These are phyloP conservation scores for Penicillium turbatum DNA, from an alignment of 495 filamentous ascomycete species.

Conservation along the genomic window DNA sequence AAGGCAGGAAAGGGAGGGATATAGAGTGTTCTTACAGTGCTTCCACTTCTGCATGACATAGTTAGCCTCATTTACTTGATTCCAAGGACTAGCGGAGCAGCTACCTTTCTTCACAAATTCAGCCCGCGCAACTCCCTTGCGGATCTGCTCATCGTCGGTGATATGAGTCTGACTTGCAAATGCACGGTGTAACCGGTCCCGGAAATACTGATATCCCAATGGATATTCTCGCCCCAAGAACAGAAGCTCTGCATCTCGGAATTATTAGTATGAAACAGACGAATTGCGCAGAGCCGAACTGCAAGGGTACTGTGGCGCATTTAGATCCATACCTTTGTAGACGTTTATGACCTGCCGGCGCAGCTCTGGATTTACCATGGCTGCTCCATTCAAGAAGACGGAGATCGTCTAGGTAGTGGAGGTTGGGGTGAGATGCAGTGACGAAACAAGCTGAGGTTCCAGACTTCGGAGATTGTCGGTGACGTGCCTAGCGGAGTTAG, in stretches of 20 bases:
- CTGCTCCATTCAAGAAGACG: constrained; percentile 7
- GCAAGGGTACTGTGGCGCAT: neutral
- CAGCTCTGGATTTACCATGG: constrained; percentile 53
- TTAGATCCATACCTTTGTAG: constrained; percentile 69
- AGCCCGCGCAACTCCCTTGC: constrained; percentile 67
- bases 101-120: constrained; percentile 88
- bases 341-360: constrained; percentile 78
- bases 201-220: constrained; percentile 79
- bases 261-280: neutral
- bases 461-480: constrained; percentile 11
- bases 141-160: constrained; percentile 68
- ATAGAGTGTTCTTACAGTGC: constrained; percentile 63
- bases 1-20: neutral
- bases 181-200: constrained; percentile 73
- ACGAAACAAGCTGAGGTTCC: neutral
- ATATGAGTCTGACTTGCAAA: constrained; percentile 71
- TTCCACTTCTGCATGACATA: constrained; percentile 64
- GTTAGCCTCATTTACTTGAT: constrained; percentile 1
- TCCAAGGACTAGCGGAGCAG: constrained; percentile 12
- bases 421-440: neutral
- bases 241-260: constrained; percentile 60
- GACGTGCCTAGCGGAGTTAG: constrained; percentile 12
- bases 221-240: constrained; percentile 85
- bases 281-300: neutral
- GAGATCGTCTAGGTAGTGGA: neutral